Percentiles rank a stretch among this genome's conserved stretches.
Evolutionary conservation across 148 eudicot genomes (phyloP).

Genomic region (Chenopodium album): DNA sequence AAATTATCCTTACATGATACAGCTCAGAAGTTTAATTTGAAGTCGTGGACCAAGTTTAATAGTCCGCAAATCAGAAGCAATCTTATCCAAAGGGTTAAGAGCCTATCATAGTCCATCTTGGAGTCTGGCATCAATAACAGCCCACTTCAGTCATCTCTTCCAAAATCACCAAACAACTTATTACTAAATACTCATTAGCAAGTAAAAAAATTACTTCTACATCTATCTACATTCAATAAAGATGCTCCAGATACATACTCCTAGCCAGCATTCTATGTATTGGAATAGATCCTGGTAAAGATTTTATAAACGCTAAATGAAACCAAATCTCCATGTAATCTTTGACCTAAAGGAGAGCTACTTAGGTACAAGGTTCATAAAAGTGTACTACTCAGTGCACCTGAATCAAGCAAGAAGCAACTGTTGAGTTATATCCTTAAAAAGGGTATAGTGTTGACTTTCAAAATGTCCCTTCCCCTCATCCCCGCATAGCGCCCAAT

Average conservation of each 20-base stretch:
- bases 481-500: too few species aligned
- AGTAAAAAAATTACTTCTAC: not conserved
- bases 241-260: not conserved
- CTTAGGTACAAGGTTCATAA: too few species aligned
- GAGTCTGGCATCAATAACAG: not conserved
- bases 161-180: not conserved
- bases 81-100: too few species aligned
- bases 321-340: not conserved
- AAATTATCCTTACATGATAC: not conserved
- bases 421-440: too few species aligned
- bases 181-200: not conserved
- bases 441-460: too few species aligned
- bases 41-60: not conserved
- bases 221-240: not conserved
- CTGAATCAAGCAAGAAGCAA: too few species aligned
- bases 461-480: too few species aligned
- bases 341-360: too few species aligned
- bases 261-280: too few species aligned
- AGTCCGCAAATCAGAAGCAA: conserved; percentile 1
- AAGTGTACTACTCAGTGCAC: too few species aligned
- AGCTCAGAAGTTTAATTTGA: not conserved
- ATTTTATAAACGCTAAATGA: too few species aligned
- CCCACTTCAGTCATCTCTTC: not conserved
- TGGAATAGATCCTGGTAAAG: not conserved
- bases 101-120: not conserved